Percentiles rank a stretch among this genome's conserved stretches.
Evolutionary conservation across 768 basidiomycete species (phyloP).

Genomic region (Sarcodon aspratus): DNA sequence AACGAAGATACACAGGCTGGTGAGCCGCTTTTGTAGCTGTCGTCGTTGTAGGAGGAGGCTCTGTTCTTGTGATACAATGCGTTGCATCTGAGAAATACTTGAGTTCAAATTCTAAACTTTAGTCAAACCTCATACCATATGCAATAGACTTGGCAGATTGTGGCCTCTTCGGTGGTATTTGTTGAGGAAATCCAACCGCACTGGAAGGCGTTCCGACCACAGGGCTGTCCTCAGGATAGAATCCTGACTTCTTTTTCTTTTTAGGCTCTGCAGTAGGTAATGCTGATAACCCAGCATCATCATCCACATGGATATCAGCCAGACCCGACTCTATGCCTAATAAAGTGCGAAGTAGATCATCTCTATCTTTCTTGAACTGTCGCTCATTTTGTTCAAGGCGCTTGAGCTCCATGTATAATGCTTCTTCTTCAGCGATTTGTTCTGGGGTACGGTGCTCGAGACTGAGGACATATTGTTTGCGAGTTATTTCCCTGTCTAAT

Average conservation of each 20-base stretch:
- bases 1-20: constrained; percentile 73
- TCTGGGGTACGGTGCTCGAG: constrained; percentile 84
- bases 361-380: constrained; percentile 78
- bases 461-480: constrained; percentile 79
- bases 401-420: constrained; percentile 86
- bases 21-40: constrained; percentile 69
- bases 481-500: constrained; percentile 73
- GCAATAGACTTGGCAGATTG: constrained; percentile 45
- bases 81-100: constrained; percentile 36
- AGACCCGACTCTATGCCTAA: constrained; percentile 84
- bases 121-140: constrained; percentile 33
- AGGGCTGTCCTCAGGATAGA: constrained; percentile 23
- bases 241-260: constrained; percentile 45
- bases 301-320: constrained; percentile 54
- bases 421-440: constrained; percentile 92
- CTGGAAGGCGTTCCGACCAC: constrained; percentile 17
- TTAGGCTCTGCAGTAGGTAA: constrained; percentile 38
- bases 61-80: constrained; percentile 66
- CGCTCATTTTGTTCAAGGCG: constrained; percentile 91
- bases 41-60: constrained; percentile 33
- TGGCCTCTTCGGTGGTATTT: constrained; percentile 21
- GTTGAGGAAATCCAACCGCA: constrained; percentile 23
- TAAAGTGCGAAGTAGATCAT: constrained; percentile 74
- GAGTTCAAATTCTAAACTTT: not conserved
- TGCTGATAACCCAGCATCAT: constrained; percentile 39